Percentiles rank a stretch among this genome's conserved stretches.
phyloP scores from a whole-genome alignment of 305 asterid species.

The Solanum hybrid region DNA sequence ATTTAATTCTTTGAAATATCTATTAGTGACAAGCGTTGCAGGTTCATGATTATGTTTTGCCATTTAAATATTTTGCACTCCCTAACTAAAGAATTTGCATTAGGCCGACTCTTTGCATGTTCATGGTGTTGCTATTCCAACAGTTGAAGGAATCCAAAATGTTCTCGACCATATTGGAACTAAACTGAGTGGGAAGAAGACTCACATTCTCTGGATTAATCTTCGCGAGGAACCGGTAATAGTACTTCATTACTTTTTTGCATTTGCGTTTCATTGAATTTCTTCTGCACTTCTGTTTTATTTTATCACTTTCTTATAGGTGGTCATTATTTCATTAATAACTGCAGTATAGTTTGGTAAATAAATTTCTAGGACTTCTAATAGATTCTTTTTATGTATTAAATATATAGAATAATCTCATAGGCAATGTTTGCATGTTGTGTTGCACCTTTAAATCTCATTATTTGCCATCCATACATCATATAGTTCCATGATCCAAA shows the following conservation, averaged over 20 bases:
- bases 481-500: neutral
- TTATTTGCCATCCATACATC: neutral
- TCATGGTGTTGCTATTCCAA: conserved; percentile 97
- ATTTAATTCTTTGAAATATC: neutral
- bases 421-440: neutral
- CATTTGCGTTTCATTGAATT: neutral
- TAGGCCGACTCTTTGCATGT: conserved; percentile 80
- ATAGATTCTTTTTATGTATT: neutral
- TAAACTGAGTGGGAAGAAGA: conserved; percentile 46
- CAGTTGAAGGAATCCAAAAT: conserved; percentile 84
- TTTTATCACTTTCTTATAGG: neutral
- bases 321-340: neutral
- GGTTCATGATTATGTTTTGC: conserved; percentile 1
- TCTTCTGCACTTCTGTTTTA: neutral
- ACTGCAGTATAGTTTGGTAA: neutral
- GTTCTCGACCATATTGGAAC: conserved; percentile 85
- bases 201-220: conserved; percentile 79
- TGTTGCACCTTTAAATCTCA: neutral
- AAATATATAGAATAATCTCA: neutral
- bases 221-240: conserved; percentile 98
- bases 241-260: conserved; percentile 3
- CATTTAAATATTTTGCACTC: neutral
- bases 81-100: conserved; percentile 9
- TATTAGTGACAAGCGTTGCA: neutral
- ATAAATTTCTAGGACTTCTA: neutral